These are phyloP conservation scores for Stenocarpella maydis DNA, from an alignment of 2,329 filamentous ascomycete species.

Conservation along the genomic window DNA sequence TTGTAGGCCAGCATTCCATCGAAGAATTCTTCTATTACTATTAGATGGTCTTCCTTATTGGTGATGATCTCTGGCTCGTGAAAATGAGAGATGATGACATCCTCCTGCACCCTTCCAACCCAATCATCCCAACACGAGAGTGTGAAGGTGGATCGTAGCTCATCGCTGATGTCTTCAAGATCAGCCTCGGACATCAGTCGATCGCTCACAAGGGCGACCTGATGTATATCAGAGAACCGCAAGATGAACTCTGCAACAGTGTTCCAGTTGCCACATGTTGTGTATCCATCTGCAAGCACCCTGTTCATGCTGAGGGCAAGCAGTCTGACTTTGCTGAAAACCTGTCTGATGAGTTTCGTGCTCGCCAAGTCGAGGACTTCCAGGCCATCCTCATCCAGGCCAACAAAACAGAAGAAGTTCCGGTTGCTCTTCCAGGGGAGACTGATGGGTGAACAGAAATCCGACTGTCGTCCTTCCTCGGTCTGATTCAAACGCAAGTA, in stretches of 20 bases:
- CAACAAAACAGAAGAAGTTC: neutral
- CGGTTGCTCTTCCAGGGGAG: neutral
- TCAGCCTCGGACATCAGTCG: neutral
- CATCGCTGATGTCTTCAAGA: neutral
- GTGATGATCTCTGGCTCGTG: too few relatives aligned
- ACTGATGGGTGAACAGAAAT: neutral
- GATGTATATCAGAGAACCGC: neutral
- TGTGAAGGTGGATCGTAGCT: neutral
- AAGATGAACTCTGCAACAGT: neutral
- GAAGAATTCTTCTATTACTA: rapidly evolving
- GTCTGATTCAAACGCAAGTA: neutral
- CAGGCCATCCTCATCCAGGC: neutral
- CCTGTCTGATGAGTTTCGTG: neutral
- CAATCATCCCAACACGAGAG: neutral
- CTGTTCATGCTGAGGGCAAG: neutral
- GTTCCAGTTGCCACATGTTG: rapidly evolving
- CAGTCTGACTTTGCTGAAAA: neutral
- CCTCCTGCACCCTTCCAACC: neutral
- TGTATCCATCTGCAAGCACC: rapidly evolving
- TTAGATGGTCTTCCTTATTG: neutral
- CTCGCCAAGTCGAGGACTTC: rapidly evolving
- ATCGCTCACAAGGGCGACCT: neutral
- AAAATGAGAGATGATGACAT: neutral
- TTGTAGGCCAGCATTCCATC: neutral
- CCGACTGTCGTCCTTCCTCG: neutral